Conservation (phyloP, 768 basidiomycete species). For the Calvatia gigantea region DNA sequence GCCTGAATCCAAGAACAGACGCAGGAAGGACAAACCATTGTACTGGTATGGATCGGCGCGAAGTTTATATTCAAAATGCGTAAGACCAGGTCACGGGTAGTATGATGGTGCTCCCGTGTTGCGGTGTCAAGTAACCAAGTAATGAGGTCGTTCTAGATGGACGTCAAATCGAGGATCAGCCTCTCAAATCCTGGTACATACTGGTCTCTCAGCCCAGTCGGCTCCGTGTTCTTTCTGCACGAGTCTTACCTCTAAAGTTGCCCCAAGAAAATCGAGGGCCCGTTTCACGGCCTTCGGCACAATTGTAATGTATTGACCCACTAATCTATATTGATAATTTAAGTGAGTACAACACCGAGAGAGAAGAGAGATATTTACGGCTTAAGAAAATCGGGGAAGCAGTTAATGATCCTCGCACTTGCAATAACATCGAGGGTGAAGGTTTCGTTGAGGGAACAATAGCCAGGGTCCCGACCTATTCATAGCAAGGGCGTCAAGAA, state of each 20-base stretch:
- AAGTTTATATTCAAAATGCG: slow-evolving; percentile 37
- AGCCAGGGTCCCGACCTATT: slow-evolving; percentile 35
- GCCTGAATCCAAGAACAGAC: background rate
- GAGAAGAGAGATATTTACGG: slow-evolving; percentile 13
- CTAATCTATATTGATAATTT: slow-evolving; percentile 5
- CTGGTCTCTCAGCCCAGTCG: slow-evolving; percentile 14
- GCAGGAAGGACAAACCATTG: slow-evolving; percentile 24
- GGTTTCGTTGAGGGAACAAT: slow-evolving; percentile 25
- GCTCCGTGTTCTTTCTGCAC: slow-evolving; percentile 12
- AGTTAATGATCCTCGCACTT: slow-evolving; percentile 17
- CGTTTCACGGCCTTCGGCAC: slow-evolving; percentile 12
- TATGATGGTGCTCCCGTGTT: slow-evolving; percentile 8
- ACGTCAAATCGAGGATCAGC: background rate
- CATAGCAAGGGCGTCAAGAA: background rate
- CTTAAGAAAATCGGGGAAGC: slow-evolving; percentile 19
- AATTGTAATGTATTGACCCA: slow-evolving; percentile 12
- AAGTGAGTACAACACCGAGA: background rate
- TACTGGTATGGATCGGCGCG: slow-evolving; percentile 37
- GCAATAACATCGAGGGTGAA: slow-evolving; percentile 18
- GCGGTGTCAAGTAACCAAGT: slow-evolving; percentile 16
- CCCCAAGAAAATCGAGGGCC: slow-evolving; percentile 12
- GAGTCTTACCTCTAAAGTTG: slow-evolving; percentile 14
- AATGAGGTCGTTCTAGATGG: slow-evolving; percentile 13
- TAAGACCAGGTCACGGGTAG: slow-evolving; percentile 18
- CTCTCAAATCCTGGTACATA: background rate